These are phyloP conservation scores for Dipteronia sinensis DNA, from an alignment of 345 rosid species.

Conservation along the genomic window DNA sequence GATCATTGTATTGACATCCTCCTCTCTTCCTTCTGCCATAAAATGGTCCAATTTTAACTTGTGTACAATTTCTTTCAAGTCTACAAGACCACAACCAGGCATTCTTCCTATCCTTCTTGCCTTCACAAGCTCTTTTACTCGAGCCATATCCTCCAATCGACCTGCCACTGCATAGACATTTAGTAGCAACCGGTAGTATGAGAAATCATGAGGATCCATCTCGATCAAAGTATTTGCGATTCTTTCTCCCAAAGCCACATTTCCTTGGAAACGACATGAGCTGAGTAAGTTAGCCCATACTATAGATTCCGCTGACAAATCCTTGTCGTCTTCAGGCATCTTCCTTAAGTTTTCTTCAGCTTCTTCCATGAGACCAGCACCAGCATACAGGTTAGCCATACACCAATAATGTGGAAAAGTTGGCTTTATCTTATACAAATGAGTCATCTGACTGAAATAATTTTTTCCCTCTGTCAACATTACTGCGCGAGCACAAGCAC, in stretches of 20 bases:
- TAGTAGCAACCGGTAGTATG: conserved; percentile 54
- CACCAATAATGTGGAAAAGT: conserved; percentile 84
- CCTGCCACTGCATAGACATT: conserved; percentile 63
- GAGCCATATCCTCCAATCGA: conserved; percentile 55
- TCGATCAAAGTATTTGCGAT: conserved; percentile 52
- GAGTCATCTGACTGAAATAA: conserved; percentile 53
- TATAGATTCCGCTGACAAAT: conserved; percentile 43
- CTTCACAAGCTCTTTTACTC: conserved; percentile 50
- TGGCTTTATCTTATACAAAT: conserved; percentile 50
- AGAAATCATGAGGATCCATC: conserved; percentile 54
- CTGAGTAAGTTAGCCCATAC: conserved; percentile 58
- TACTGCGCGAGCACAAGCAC: conserved; percentile 63
- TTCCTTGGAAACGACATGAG: conserved; percentile 50
- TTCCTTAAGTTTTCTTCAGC: conserved; percentile 54
- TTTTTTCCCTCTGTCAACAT: conserved; percentile 46
- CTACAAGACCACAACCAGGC: conserved; percentile 62
- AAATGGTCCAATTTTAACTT: conserved; percentile 23
- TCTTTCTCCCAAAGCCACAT: conserved; percentile 47
- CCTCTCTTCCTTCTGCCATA: conserved; percentile 22
- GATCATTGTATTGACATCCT: conserved; percentile 10
- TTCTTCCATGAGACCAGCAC: conserved; percentile 39
- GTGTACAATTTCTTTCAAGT: conserved; percentile 67
- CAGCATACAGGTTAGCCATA: conserved; percentile 66
- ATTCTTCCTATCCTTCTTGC: conserved; percentile 41
- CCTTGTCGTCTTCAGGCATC: conserved; percentile 34